Evolutionary conservation across 176 grass and related monocot genomes (phyloP), one percentile per base, ranked within the genome.

Genomic region (Cenchrus fungigraminus): DNA sequence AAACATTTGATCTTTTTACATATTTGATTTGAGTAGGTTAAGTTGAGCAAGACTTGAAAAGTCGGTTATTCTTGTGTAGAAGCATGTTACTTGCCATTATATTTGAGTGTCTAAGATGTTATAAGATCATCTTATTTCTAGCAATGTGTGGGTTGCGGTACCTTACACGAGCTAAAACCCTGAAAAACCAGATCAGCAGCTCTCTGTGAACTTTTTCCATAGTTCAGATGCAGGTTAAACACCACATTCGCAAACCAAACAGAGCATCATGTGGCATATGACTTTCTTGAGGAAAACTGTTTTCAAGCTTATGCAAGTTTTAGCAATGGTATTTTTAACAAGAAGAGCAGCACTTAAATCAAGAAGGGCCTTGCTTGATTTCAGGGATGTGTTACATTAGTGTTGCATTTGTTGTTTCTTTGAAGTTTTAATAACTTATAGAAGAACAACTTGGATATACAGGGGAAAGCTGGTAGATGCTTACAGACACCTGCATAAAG

Each of bases 381-480:
- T 40, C 8, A 22, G 32, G 73, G 46, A 55, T 32, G n/a, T 57
- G 64, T 77, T 87, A 44, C 45, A 79, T 47, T 74, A 70, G 19
- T 81, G 32, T 58, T 70, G 67, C 86, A 59, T 57, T 84, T 73
- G 82, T 22, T 52, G 29, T 64, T 74, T 9, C 57, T 77, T 53
- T 76, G 42, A 42, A 68, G 22, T 86, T 75, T 83, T 29, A 75
- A 75, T 67, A 69, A 65, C 65, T 79, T 71, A 83, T 61, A 31
- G 54, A 66, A 29, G 82, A 58, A 87, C 12, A 19, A 59, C 79
- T 77, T 78, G 37, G 5, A 79, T 80, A 67, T 93, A 75, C 77
- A 98, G 96, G 81, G 96, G 96, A 83, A 95, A 94, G 83, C 93
- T 98, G 57, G 78, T 98, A 83, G 93, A 98, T 95, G 96, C 91